Evolutionary conservation across 306 rosid species (phyloP).

Genomic region (Sophora flavescens): DNA sequence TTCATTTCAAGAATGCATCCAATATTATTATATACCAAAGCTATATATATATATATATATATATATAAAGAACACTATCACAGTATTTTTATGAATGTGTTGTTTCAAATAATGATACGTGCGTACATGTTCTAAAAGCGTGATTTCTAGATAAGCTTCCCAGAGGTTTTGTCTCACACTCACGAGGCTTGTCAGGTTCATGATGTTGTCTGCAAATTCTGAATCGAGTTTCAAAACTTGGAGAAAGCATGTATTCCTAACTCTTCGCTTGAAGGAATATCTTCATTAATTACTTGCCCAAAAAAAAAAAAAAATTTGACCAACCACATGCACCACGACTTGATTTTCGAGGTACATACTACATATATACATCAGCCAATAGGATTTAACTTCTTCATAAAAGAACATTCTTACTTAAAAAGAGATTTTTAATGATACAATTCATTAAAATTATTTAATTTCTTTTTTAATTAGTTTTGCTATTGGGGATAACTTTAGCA

Average conservation of each 20-base stretch:
- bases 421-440: too few relatives aligned
- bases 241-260: not conserved
- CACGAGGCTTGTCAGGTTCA: conserved; percentile 17
- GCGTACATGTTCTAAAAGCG: not conserved
- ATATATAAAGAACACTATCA: not conserved
- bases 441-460: too few relatives aligned
- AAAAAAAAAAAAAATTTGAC: too few relatives aligned
- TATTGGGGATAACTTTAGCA: too few relatives aligned
- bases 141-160: conserved; percentile 24
- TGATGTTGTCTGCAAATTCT: conserved; percentile 11
- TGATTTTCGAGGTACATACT: not conserved
- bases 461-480: too few relatives aligned
- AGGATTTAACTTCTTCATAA: not conserved
- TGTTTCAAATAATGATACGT: not conserved
- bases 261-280: not conserved
- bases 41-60: too few relatives aligned
- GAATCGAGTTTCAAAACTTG: conserved; percentile 20
- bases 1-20: not conserved
- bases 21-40: not conserved
- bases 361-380: not conserved
- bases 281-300: not conserved
- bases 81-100: not conserved
- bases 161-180: conserved; percentile 29
- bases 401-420: conserved; percentile 1
- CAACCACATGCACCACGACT: conserved; percentile 9